These are phyloP conservation scores for Wallacemonas sp. DNA, from an alignment of 208 protist genomes.

Conservation along the genomic window DNA sequence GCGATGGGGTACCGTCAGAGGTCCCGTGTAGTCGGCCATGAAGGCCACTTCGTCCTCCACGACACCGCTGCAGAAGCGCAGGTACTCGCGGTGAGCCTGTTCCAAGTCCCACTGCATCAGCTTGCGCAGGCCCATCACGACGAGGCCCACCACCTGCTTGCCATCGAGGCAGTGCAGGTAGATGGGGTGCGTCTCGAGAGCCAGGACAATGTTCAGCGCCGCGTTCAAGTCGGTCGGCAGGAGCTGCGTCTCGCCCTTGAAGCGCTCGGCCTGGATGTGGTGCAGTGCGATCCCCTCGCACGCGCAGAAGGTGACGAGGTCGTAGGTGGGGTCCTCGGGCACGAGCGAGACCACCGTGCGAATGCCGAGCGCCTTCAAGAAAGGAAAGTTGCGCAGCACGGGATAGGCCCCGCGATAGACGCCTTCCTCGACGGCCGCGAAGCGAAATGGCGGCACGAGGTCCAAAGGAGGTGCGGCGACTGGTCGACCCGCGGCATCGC, in stretches of 20 bases:
- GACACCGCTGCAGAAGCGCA: conserved; percentile 51
- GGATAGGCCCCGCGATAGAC: conserved; percentile 89
- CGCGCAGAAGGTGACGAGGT: conserved; percentile 63
- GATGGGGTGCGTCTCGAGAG: conserved; percentile 61
- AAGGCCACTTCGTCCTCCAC: conserved; percentile 73
- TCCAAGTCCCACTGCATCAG: conserved; percentile 69
- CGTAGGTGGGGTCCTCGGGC: conserved; percentile 83
- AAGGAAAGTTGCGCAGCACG: conserved; percentile 79
- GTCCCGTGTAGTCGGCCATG: conserved; percentile 75
- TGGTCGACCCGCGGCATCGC: conserved; percentile 9
- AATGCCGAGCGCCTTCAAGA: conserved; percentile 51
- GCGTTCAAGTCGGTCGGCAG: conserved; percentile 67
- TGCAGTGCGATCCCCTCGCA: conserved; percentile 54
- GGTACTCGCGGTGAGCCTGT: conserved; percentile 62
- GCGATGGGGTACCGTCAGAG: conserved; percentile 49
- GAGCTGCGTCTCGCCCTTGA: conserved; percentile 84
- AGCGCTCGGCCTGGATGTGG: conserved; percentile 79
- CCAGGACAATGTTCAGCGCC: conserved; percentile 62
- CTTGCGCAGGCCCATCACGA: conserved; percentile 82
- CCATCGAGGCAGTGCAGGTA: conserved; percentile 92
- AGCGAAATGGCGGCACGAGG: conserved; percentile 78
- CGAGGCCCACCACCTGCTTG: conserved; percentile 64
- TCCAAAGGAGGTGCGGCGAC: conserved; percentile 36
- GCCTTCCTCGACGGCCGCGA: conserved; percentile 71
- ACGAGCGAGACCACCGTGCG: conserved; percentile 78